Percentiles rank a stretch among this genome's conserved stretches.
Evolutionary conservation across 2,329 filamentous ascomycete genomes (phyloP).

Genomic region (Colletotrichum australisinense): DNA sequence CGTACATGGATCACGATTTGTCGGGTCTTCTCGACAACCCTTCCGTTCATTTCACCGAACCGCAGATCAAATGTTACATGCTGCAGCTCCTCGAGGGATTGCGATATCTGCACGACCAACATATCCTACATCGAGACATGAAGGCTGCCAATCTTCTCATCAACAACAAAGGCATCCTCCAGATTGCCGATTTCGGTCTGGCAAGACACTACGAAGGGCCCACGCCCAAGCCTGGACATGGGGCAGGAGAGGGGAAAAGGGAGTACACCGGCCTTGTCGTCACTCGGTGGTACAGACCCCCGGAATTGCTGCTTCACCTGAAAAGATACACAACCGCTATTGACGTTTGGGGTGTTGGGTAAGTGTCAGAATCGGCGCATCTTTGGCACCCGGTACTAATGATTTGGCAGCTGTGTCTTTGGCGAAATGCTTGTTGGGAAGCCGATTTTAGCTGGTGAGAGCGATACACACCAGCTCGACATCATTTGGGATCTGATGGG

Average conservation of each 20-base stretch:
- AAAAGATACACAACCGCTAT: slow-evolving; percentile 96
- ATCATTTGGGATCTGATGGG: slow-evolving; percentile 95
- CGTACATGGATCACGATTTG: slow-evolving; percentile 99
- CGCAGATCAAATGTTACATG: slow-evolving; percentile 98
- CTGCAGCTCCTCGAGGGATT: slow-evolving; percentile 91
- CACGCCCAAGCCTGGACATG: slow-evolving; percentile 79
- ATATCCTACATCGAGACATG: slow-evolving; percentile 97
- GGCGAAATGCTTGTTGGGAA: slow-evolving; percentile 97
- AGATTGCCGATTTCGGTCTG: slow-evolving; percentile 97
- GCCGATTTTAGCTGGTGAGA: slow-evolving; percentile 91
- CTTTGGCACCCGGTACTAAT: slow-evolving; percentile 37
- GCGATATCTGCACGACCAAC: slow-evolving; percentile 87
- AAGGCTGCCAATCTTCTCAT: slow-evolving; percentile 98
- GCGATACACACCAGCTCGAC: slow-evolving; percentile 88
- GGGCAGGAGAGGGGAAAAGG: slow-evolving; percentile 85
- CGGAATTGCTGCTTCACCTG: slow-evolving; percentile 89
- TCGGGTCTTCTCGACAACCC: slow-evolving; percentile 97
- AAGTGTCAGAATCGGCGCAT: slow-evolving; percentile 48
- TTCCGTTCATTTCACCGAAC: slow-evolving; percentile 84
- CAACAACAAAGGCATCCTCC: slow-evolving; percentile 90
- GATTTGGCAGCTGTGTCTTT: slow-evolving; percentile 82
- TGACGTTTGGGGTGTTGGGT: slow-evolving; percentile 98
- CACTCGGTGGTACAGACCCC: slow-evolving; percentile 95
- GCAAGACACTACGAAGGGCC: slow-evolving; percentile 92
- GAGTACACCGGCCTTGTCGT: slow-evolving; percentile 98